These are phyloP conservation scores for Penicillium mononematosum DNA, from an alignment of 495 filamentous ascomycete genomes.

Conservation along the genomic window DNA sequence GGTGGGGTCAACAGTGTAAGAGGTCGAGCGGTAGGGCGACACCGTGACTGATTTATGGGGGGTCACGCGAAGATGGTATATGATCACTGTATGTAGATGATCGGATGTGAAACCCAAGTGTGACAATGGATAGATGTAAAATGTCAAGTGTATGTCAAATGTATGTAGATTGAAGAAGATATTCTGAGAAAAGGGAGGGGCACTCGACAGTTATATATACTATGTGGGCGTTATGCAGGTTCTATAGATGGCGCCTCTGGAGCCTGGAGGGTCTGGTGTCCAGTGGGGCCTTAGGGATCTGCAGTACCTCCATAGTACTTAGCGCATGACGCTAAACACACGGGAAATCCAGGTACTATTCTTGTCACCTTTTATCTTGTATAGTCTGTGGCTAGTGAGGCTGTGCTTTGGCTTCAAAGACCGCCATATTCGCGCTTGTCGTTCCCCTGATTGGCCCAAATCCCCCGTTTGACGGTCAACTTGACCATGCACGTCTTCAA, in stretches of 20 bases:
- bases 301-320: slow-evolving; percentile 1
- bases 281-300: slow-evolving; percentile 5
- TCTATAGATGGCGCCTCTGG: slow-evolving; percentile 1
- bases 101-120: background rate
- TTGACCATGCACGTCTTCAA: background rate
- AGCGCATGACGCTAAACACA: background rate
- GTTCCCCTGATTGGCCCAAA: slow-evolving; percentile 12
- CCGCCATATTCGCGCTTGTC: slow-evolving; percentile 6
- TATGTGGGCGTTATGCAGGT: background rate
- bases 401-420: slow-evolving; percentile 16
- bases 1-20: slow-evolving; percentile 28
- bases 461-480: slow-evolving; percentile 11
- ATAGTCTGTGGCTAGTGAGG: slow-evolving; percentile 18
- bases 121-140: background rate
- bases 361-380: background rate
- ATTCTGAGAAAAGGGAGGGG: background rate
- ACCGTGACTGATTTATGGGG: slow-evolving; percentile 33
- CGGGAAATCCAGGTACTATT: background rate
- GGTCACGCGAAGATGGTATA: slow-evolving; percentile 24
- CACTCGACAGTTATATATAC: background rate
- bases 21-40: slow-evolving; percentile 35
- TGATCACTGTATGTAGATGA: slow-evolving; percentile 16
- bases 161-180: background rate
- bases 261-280: slow-evolving; percentile 11
- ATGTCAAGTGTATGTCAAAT: background rate